Conservation (phyloP, 306 rosid genomes). For the Aeschynomene evenia region DNA sequence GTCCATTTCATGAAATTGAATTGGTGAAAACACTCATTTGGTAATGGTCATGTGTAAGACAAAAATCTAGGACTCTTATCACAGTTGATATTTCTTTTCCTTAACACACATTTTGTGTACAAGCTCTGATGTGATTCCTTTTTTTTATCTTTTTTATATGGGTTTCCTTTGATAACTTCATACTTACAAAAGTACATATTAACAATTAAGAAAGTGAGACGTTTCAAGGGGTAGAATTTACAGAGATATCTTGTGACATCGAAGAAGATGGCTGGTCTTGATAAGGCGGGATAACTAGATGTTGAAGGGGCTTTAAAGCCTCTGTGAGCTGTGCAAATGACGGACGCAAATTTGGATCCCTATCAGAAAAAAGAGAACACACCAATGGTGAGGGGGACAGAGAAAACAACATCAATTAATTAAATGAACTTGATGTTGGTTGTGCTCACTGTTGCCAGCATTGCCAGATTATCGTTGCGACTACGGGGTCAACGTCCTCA, state of each 20-base stretch:
- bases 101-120: slow-evolving; percentile 26
- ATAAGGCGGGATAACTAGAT: slow-evolving; percentile 59
- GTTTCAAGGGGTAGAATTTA: slow-evolving; percentile 73
- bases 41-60: no score
- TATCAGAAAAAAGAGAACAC: slow-evolving; percentile 24
- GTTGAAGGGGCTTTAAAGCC: slow-evolving; percentile 86
- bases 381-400: not conserved
- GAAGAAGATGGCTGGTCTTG: slow-evolving; percentile 67
- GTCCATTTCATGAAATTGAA: not conserved
- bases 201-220: slow-evolving; percentile 49
- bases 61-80: no score
- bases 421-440: slow-evolving; percentile 27
- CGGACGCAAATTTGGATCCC: slow-evolving; percentile 94
- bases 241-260: slow-evolving; percentile 68
- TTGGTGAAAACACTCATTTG: no score
- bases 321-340: slow-evolving; percentile 74
- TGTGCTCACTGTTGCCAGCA: slow-evolving; percentile 94
- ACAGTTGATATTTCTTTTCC: slow-evolving; percentile 36
- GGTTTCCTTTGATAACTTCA: slow-evolving; percentile 5
- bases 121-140: slow-evolving; percentile 20
- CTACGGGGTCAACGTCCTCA: slow-evolving; percentile 84
- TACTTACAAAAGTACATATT: slow-evolving; percentile 39
- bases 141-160: not conserved
- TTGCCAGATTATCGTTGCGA: slow-evolving; percentile 85
- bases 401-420: not conserved